Percentiles rank a stretch among this genome's conserved stretches.
phyloP scores from a whole-genome alignment of 2,329 filamentous ascomycete species.

The Botrytis tulipae region DNA sequence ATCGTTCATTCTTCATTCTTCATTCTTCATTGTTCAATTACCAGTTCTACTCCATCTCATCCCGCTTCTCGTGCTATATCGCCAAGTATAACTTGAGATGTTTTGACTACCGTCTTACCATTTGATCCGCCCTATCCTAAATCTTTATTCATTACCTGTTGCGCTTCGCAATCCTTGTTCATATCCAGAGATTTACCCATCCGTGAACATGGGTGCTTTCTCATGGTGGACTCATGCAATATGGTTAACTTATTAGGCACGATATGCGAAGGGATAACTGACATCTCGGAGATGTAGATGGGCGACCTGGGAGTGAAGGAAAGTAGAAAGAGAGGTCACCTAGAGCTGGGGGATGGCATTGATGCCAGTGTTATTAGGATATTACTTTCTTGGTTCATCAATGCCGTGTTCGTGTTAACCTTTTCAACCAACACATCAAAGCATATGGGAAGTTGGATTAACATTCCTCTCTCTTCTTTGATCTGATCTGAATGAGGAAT shows the following conservation, averaged over 20 bases:
- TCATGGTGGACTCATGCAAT: not conserved
- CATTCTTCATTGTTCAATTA: not conserved
- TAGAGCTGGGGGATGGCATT: not conserved
- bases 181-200: not conserved
- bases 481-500: not conserved
- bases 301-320: not conserved
- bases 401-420: not conserved
- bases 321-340: not conserved
- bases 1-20: not conserved
- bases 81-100: not conserved
- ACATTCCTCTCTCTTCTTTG: too few species aligned
- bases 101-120: not conserved
- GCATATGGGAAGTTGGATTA: not conserved
- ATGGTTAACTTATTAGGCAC: conserved; percentile 4
- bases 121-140: not conserved
- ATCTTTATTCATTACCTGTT: not conserved
- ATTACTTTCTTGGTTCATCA: not conserved
- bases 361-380: too few species aligned
- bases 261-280: not conserved
- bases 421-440: not conserved
- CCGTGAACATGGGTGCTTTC: not conserved
- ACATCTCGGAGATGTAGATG: not conserved
- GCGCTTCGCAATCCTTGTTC: not conserved
- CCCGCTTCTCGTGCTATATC: not conserved
- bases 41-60: not conserved